Base-by-base conservation (phyloP, 2,329 filamentous ascomycete species). In the Penicillium sp. region DNA sequence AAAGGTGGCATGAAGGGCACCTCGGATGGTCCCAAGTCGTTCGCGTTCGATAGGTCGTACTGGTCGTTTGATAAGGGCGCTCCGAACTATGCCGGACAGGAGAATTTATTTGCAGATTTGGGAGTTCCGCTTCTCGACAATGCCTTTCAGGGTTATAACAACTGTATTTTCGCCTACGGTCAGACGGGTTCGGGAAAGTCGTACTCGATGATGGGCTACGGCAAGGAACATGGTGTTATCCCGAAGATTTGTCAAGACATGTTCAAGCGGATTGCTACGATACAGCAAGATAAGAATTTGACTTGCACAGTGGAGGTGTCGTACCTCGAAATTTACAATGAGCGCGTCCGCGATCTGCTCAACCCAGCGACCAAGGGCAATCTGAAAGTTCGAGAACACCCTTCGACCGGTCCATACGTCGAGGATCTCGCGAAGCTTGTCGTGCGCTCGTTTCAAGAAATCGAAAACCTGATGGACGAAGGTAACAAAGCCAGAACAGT, bases 181-280 rank as follows among this genome's bases (percentile, higher is more conserved):
- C 94, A 99, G 78, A 99, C 94, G 1, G 94, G 94, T 64, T 97
- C 94, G 1, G 94, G 94, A 75, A 99, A 99, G 77, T 97, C 91
- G 16, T 99, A 99, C 74, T 97, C 92, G 30, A 99, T 99, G 93
- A 99, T 99, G 94, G 94, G 94, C 49, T 99, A 97, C 75, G 94
- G 94, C 54, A 88, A 93, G 67, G 93, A 99, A 69, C 84, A 91
- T 57, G 94, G 94, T 72, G 94, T 99, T 62, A 97, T 97, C 61
- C 94, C 95, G 47, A 89, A 86, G 67, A 99, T 99, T 77, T 99
- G 94, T 73, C 90, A 94, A 77, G 88, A 96, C 67, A 97, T 99
- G 91, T 99, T 99, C 72, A 84, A 88, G 68, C 83, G 93, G 62
- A 99, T 99, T 68, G 78, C 78, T 24, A 76, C 77, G 49, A 79